A percentile compares a stretch with the other conserved stretches of the same genome.
Conservation (phyloP, 139 green algal genomes). For the Edaphochlamys debaryana region DNA sequence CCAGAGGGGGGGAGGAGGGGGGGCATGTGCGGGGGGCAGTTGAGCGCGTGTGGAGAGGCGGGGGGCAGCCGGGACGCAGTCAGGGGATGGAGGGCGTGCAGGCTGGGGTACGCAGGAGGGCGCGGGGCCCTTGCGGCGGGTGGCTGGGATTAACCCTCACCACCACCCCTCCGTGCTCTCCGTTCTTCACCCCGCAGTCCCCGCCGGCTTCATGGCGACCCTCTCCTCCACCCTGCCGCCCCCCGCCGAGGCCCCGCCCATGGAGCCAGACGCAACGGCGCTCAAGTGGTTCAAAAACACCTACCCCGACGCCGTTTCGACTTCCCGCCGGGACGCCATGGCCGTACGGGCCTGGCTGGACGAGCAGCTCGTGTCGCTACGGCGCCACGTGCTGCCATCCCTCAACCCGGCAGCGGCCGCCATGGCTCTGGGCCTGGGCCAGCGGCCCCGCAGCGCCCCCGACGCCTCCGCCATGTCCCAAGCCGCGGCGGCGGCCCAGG, state of each 20-base stretch:
- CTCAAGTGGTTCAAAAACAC: constrained; percentile 33
- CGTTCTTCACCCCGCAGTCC: too few relatives aligned
- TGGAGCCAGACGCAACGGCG: constrained; percentile 33
- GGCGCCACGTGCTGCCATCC: background rate
- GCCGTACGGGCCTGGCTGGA: constrained; percentile 32
- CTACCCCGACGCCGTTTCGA: constrained; percentile 33
- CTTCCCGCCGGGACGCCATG: constrained; percentile 15
- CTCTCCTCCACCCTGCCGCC: constrained; percentile 17
- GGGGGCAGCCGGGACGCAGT: background rate
- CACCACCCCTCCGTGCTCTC: too few relatives aligned
- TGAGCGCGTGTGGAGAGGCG: background rate
- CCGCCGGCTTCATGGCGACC: constrained; percentile 31
- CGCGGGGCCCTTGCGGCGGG: too few relatives aligned
- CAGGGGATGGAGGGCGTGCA: too few relatives aligned
- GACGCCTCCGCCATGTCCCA: too few relatives aligned
- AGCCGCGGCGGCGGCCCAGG: too few relatives aligned
- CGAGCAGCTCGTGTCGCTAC: constrained; percentile 30
- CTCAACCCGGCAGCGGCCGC: background rate
- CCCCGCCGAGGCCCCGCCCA: background rate
- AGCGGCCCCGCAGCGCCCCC: too few relatives aligned
- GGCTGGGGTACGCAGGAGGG: too few relatives aligned
- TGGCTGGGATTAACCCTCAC: too few relatives aligned
- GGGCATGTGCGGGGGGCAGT: background rate
- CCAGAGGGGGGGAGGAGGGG: background rate
- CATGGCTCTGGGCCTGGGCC: too few relatives aligned